Conservation (phyloP, 192 early-diverging fungal species). For the Coemansia sp. region DNA sequence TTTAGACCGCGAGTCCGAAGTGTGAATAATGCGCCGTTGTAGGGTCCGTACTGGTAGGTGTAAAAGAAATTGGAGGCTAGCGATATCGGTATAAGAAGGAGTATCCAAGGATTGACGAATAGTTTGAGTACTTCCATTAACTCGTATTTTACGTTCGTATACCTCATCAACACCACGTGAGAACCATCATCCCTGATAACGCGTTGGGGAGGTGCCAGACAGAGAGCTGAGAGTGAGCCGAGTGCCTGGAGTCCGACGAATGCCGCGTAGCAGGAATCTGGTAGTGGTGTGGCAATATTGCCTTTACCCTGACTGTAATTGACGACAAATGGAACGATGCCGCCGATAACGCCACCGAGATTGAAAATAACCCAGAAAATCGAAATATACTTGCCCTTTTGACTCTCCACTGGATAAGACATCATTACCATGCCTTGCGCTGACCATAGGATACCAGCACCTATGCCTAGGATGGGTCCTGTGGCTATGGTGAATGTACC, state of each 20-base stretch:
- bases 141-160: conserved; percentile 66
- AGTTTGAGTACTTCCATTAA: conserved; percentile 57
- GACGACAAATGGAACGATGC: conserved; percentile 64
- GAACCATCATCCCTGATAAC: conserved; percentile 69
- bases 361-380: conserved; percentile 86
- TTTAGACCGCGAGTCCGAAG: conserved; percentile 73
- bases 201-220: conserved; percentile 59
- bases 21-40: conserved; percentile 70
- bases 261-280: conserved; percentile 70
- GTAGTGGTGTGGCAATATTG: conserved; percentile 61
- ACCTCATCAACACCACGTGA: conserved; percentile 62
- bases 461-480: conserved; percentile 76
- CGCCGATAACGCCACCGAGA: conserved; percentile 73
- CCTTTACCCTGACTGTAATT: conserved; percentile 58
- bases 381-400: conserved; percentile 75
- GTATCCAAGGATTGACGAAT: conserved; percentile 66
- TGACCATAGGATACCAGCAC: conserved; percentile 73
- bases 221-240: conserved; percentile 63
- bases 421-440: conserved; percentile 77
- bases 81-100: conserved; percentile 71
- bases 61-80: conserved; percentile 79
- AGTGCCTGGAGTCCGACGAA: conserved; percentile 71
- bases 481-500: conserved; percentile 64
- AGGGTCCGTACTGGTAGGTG: conserved; percentile 69
- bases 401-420: conserved; percentile 72